Evolutionary conservation across 2,329 filamentous ascomycete genomes (phyloP), one percentile per base, ranked within the genome.

Genomic region (Cadophora gregata): DNA sequence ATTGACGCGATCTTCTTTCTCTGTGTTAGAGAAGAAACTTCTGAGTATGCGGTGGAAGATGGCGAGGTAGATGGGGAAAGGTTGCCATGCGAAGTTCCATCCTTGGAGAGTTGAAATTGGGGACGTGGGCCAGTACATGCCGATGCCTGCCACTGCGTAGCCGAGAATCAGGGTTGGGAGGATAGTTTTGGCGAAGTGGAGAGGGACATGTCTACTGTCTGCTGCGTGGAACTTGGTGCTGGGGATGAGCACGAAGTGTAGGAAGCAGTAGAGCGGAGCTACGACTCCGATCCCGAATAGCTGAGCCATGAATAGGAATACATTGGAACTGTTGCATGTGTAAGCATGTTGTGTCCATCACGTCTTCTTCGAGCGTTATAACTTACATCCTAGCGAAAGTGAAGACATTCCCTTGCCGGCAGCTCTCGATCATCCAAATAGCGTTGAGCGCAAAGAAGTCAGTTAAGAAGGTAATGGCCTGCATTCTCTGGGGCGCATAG

Each of bases 211-310:
- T 25, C 77, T 70, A 63, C 72, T 74, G 64, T 79, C 77, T 9
- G 67, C 64, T 7, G 75, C 70, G 10, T 73, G 70, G 65, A 74
- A 78, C 21, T 72, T 73, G 12, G 72, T 70, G 38, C 75, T 66
- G 1, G 75, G 73, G n/a, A 72, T 69, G 16, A 67, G 67, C 10
- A 77, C 60, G 64, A 74, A 78, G 61, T 78, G 75, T 24, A 78
- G 64, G 63, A 75, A 77, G 68, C 70, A 78, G 70, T 75, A 79
- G 24, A 78, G 16, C 6, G 77, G 76, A 2, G 72, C 72, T 2
- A 76, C 55, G 36, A 76, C 45, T 19, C 74, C 78, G 29, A 75
- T 68, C 14, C 76, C 73, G 4, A 70, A 64, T 10, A 69, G 36
- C 50, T 77, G 74, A 5, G 72, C 31, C 0, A 65, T 70, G 60